phyloP scores from a whole-genome alignment of 805 yeast species.

The Torulaspora delbrueckii region DNA sequence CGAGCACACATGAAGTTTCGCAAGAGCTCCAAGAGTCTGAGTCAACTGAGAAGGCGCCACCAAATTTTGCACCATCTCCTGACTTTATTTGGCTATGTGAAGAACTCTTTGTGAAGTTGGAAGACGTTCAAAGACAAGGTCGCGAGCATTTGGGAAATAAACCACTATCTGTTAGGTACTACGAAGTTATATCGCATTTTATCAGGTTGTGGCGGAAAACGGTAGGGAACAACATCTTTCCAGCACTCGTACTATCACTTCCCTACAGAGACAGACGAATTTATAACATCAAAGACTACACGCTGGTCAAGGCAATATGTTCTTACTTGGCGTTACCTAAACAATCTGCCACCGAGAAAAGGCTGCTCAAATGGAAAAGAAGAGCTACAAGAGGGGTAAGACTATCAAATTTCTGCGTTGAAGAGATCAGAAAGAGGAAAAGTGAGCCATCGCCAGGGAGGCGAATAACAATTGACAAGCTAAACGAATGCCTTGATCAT shows the following conservation, averaged over 20 bases:
- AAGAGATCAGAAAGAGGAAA: conserved; percentile 41
- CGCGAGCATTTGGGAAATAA: conserved; percentile 12
- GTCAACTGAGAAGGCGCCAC: conserved; percentile 10
- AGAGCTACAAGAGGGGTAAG: conserved; percentile 41
- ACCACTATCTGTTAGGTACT: conserved; percentile 21
- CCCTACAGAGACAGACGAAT: conserved; percentile 61
- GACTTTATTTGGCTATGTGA: conserved; percentile 38
- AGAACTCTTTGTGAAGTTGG: conserved; percentile 31
- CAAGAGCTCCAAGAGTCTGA: not conserved
- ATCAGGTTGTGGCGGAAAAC: conserved; percentile 46
- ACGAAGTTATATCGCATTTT: conserved; percentile 38
- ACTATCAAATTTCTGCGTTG: conserved; percentile 46
- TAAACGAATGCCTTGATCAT: conserved; percentile 44
- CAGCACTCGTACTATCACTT: conserved; percentile 55
- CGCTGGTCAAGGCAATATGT: conserved; percentile 48
- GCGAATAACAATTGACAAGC: conserved; percentile 42
- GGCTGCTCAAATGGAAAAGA: conserved; percentile 45
- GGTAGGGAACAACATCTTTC: conserved; percentile 62
- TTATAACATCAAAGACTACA: conserved; percentile 60
- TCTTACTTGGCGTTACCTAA: conserved; percentile 55
- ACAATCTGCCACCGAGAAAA: conserved; percentile 55
- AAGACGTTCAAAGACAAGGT: conserved; percentile 18
- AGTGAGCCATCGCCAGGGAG: conserved; percentile 43
- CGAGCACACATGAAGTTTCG: not conserved
- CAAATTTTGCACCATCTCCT: conserved; percentile 36